Base-by-base conservation (phyloP, 1,284 basidiomycete genomes). In the Coniferiporia sulphurascens region DNA sequence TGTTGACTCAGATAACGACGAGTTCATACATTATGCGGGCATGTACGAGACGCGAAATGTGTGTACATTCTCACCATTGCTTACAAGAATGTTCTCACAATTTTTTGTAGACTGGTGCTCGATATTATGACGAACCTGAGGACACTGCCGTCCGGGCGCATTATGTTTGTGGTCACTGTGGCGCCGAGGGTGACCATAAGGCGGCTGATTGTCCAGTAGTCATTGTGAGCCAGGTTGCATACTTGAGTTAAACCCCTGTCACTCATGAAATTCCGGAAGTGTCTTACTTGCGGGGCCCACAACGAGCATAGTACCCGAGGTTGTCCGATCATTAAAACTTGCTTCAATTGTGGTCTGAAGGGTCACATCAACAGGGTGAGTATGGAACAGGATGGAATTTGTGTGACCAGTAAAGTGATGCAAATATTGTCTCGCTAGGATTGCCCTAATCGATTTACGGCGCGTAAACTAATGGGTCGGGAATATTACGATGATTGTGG, bases 321-420 rank as follows among this genome's bases (percentile, higher is more conserved):
- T 57, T 97, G 94, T 72, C 92, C 93, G 0, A 86, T 92, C 61
- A 86, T 85, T 68, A 87, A 94, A 67, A 86, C 84, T 4, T 96
- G 94, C 69, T 95, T 87, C 70, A 82, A 79, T 2, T 97, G 94
- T 67, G 91, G 91, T 32, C 87, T 88, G 80, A 87, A 89, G 67
- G 94, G 94, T 0, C 93, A 97, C 69, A 82, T 93, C 52, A 88
- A 82, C 63, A 79, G 76, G 63, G 89, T 89, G 63, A 59, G 80
- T 52, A 13, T n/a, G 22, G 13, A 22, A 54, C 22, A 46, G 8
- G 4, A 50, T 44, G 19, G 21, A 10, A 44, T 17, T 55, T 46
- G n/a, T n/a, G 8, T 19, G 12, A n/a, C 9, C 10, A n/a, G 41
- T 21, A n/a, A 6, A 19, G 19, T 19, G 2, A 44, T 48, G 22